Evolutionary conservation across 768 basidiomycete species (phyloP), one percentile per base, ranked within the genome.

Genomic region (Tricholomella constricta): DNA sequence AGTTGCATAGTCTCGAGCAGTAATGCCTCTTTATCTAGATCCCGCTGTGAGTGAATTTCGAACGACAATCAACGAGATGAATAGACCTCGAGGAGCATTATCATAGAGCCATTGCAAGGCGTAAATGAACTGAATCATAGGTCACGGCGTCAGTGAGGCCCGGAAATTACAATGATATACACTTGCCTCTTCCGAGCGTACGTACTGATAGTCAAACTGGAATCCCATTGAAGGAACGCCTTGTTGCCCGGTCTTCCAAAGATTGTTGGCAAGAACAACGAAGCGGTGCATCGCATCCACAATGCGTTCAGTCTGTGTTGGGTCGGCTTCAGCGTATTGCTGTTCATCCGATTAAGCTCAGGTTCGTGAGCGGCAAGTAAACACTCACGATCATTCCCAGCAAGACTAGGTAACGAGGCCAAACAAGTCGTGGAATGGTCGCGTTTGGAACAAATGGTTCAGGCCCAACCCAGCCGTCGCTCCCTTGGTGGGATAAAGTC

Each of bases 241-340:
- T 58, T 74, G 67, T 41, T 70, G 63, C 10, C 66, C 66, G 1
- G 64, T 73, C 43, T 66, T 66, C 65, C 70, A 76, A 14, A 73
- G 65, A 2, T 65, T 65, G 58, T 76, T 65, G 1, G 59, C 67
- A 1, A 74, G 64, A 0, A 69, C 58, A 26, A 70, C 41, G 47
- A 76, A 76, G 9, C 58, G 61, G 49, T 75, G 73, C 66, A 76
- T 72, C 0, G 73, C 63, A 36, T 71, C 65, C 7, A 74, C 62
- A 23, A 76, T 75, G 12, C 73, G 65, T 27, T 62, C 54, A 2
- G 69, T 63, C 41, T 75, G 71, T 1, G 69, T 59, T 0, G 70
- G 63, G 48, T 76, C 74, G 7, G 73, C 74, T 56, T 76, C 75
- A 3, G 74, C 75, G 37, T 75, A 76, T 74, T 75, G 74, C 75